Evolutionary conservation across 495 filamentous ascomycete species (phyloP), one percentile per base, ranked within the genome.

Genomic region (Neurospora sp.): DNA sequence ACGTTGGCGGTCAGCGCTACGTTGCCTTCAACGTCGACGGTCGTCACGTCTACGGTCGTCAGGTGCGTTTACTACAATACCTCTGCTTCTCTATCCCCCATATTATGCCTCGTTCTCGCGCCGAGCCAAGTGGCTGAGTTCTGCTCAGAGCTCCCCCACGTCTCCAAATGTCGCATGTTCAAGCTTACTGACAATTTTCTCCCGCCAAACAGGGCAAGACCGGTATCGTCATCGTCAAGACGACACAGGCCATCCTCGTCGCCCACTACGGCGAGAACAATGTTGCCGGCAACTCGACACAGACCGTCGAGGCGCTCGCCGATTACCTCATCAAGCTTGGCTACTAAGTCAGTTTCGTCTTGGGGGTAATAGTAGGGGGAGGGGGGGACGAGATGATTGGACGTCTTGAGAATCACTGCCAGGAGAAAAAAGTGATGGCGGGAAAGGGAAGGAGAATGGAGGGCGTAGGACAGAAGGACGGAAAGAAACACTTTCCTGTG

Each of bases 191-290:
- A 65, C 2, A 27, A 2, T 16, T 65, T 37, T 65, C 22, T 35
- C 5, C 14, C 4, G n/a, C 5, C 10, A 14, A 61, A 38, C 74
- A 98, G 94, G 93, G 91, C 76, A 93, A 91, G 83, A 89, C 89
- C 76, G 96, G 96, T 72, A 81, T 96, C 76, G 83, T 90, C 77
- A 86, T 93, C 76, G 89, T 90, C 80, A 94, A 94, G 85, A 94
- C 94, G 75, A 89, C 83, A 70, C 91, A 94, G 82, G 92, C 93
- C 77, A 87, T 97, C 79, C 89, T 99, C 78, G 82, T 99, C 81
- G 91, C 88, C 76, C 93, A 97, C 85, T 91, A 97, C 86, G 86
- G 85, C 77, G 94, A 96, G 80, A 80, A 75, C 46, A 82, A 87
- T 53, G 85, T 90, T 77, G 90, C 90, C 37, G 91, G 91, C 73